Percentiles rank a stretch among this genome's conserved stretches.
Evolutionary conservation across 108 stramenopile genomes (phyloP).

Genomic region (Pseudonitzschia multiseries): DNA sequence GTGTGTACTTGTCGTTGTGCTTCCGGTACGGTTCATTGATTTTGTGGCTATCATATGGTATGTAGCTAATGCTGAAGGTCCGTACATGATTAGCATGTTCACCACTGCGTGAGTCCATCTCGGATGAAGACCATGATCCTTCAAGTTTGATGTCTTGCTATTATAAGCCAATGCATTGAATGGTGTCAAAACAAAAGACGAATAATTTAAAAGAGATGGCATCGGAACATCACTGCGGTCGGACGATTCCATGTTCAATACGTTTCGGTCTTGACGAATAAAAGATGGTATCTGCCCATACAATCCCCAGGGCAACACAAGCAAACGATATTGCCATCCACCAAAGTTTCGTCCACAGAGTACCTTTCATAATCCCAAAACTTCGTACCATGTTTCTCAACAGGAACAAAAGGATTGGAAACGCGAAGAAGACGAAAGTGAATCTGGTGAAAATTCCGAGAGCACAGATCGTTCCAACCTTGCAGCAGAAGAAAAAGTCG

Average conservation of each 20-base stretch:
- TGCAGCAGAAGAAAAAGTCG: conserved; percentile 5
- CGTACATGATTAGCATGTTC: conserved; percentile 81
- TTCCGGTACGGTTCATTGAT: background rate
- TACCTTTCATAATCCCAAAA: conserved; percentile 11
- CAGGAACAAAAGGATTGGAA: conserved; percentile 51
- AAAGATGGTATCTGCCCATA: conserved; percentile 41
- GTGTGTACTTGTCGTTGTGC: background rate
- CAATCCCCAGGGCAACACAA: conserved; percentile 10
- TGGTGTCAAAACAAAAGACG: conserved; percentile 48
- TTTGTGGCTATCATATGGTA: conserved; percentile 23
- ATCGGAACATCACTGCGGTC: background rate
- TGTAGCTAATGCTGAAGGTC: conserved; percentile 53
- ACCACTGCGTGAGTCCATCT: conserved; percentile 67
- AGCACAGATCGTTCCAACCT: conserved; percentile 54
- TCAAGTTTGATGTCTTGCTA: conserved; percentile 59
- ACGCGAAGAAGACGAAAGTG: conserved; percentile 73
- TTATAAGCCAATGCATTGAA: conserved; percentile 79
- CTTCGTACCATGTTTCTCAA: conserved; percentile 23
- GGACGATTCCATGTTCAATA: background rate
- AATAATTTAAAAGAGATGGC: background rate
- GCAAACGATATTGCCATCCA: conserved; percentile 2
- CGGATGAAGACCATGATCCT: conserved; percentile 78
- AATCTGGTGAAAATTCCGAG: conserved; percentile 74
- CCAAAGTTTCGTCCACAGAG: background rate
- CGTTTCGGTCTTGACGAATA: conserved; percentile 31